Base-by-base conservation (phyloP, 139 green algal genomes). In the Chlamydomonas schloesseri region DNA sequence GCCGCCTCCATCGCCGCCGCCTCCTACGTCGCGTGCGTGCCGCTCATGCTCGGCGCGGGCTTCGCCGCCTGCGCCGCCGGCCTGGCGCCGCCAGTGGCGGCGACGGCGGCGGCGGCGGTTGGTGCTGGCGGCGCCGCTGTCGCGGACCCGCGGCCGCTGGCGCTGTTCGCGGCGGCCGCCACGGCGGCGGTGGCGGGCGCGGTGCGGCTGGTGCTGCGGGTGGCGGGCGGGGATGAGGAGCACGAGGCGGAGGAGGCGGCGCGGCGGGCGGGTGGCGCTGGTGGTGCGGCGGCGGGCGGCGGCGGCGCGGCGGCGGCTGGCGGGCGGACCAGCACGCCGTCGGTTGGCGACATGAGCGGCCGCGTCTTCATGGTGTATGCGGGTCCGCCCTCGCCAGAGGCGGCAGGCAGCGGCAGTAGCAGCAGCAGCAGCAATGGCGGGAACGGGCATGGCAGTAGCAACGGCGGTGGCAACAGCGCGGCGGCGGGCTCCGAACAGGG, bases 21-120 rank as follows among this genome's bases (percentile, higher is more conserved):
- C n/a, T 89, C 73, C 55, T 47, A 88, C 73, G 9, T 58, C 50
- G 69, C 65, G 20, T 71, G 58, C 60, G 33, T 90, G 5, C 81
- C 85, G 18, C 71, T 89, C 4, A 89, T 82, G 70, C 53, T 87
- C 34, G 24, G 64, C 0, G 55, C 69, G 8, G 81, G 69, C 69
- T 36, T 47, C 15, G 69, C 69, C 23, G 69, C 69, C 34, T 76
- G 55, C 81, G n/a, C 31, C 14, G 57, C 53, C 28, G 81, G 81
- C 81, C 68, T 87, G 79, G 65, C 79, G 46, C 29, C 29, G 78
- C 64, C 62, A 37, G 64, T 65, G 47, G 13, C 26, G 2, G 37
- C 71, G 14, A 15, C 36, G 10, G 18, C 64, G 5, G 42, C 26
- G n/a, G 42, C 21, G 5, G 36, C 57, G 24, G n/a, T n/a, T n/a